phyloP scores from a whole-genome alignment of 1,284 basidiomycete species.

The Cutaneotrichosporon cavernicola region DNA sequence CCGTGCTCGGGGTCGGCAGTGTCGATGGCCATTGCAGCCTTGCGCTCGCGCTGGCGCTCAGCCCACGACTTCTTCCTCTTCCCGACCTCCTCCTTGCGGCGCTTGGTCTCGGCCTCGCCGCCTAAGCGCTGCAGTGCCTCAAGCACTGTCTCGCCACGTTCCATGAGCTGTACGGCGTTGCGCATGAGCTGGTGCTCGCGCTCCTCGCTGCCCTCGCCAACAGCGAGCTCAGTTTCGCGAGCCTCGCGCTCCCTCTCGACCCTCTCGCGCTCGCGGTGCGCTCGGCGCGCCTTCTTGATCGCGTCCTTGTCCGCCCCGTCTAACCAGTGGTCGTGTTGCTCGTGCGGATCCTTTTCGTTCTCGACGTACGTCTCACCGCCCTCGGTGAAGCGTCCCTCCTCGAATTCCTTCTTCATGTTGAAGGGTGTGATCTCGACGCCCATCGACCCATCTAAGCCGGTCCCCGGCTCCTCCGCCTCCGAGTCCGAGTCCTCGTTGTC shows the following conservation, averaged over 20 bases:
- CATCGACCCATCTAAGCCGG: constrained; percentile 63
- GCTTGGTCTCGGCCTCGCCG: constrained; percentile 62
- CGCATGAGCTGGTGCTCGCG: constrained; percentile 65
- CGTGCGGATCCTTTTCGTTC: constrained; percentile 78
- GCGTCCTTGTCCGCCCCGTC: constrained; percentile 79
- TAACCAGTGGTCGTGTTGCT: constrained; percentile 93
- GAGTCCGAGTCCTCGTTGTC: constrained; percentile 59
- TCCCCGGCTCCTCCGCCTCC: constrained; percentile 25
- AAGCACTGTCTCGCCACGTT: constrained; percentile 85
- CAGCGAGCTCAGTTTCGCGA: constrained; percentile 57
- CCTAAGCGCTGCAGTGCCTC: constrained; percentile 87
- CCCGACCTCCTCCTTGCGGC: constrained; percentile 53
- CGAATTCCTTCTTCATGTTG: constrained; percentile 99
- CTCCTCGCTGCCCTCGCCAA: constrained; percentile 55
- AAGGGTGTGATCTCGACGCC: constrained; percentile 90
- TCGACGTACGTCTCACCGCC: constrained; percentile 81
- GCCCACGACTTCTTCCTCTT: constrained; percentile 46
- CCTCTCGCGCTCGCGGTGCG: constrained; percentile 65
- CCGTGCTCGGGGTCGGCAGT: constrained; percentile 31
- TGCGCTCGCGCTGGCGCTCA: constrained; percentile 52
- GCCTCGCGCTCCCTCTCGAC: constrained; percentile 70
- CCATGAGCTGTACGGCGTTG: constrained; percentile 69
- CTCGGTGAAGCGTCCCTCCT: constrained; percentile 91
- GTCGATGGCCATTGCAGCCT: constrained; percentile 40
- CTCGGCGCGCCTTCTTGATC: constrained; percentile 78